A percentile compares a stretch with the other conserved stretches of the same genome.
phyloP scores from a whole-genome alignment of 2,329 filamentous ascomycete genomes.

The Penicillium aurantiogriseum region DNA sequence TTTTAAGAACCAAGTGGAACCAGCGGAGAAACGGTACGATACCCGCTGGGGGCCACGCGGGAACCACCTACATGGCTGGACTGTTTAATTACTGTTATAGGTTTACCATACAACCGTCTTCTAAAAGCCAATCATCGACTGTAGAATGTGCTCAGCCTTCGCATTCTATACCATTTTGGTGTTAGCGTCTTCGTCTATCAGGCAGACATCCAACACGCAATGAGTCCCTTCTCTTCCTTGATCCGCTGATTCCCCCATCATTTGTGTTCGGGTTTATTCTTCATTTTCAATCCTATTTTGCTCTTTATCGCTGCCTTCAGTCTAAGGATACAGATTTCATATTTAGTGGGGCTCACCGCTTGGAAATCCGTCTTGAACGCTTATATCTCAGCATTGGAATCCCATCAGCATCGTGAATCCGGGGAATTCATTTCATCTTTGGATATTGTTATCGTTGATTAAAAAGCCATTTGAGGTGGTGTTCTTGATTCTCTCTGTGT shows the following conservation, averaged over 20 bases:
- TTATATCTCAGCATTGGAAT: conserved; percentile 1
- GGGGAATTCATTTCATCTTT: background rate
- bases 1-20: conserved; percentile 10
- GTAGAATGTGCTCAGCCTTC: conserved; percentile 22
- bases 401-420: background rate
- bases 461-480: background rate
- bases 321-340: conserved; percentile 5
- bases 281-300: conserved; percentile 14
- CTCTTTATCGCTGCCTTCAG: background rate
- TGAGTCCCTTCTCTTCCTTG: conserved; percentile 24
- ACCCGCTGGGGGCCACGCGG: background rate
- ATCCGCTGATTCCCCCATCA: conserved; percentile 10
- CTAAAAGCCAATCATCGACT: conserved; percentile 12
- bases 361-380: conserved; percentile 8
- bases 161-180: conserved; percentile 20
- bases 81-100: background rate
- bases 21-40: conserved; percentile 6
- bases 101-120: background rate
- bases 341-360: conserved; percentile 11
- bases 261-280: conserved; percentile 10
- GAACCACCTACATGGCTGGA: background rate
- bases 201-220: conserved; percentile 39
- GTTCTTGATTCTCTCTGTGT: too few species aligned
- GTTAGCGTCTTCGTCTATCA: conserved; percentile 36
- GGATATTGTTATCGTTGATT: background rate